Evolutionary conservation across 2,329 filamentous ascomycete genomes (phyloP).

Genomic region (Aspergillus spinulosporus): DNA sequence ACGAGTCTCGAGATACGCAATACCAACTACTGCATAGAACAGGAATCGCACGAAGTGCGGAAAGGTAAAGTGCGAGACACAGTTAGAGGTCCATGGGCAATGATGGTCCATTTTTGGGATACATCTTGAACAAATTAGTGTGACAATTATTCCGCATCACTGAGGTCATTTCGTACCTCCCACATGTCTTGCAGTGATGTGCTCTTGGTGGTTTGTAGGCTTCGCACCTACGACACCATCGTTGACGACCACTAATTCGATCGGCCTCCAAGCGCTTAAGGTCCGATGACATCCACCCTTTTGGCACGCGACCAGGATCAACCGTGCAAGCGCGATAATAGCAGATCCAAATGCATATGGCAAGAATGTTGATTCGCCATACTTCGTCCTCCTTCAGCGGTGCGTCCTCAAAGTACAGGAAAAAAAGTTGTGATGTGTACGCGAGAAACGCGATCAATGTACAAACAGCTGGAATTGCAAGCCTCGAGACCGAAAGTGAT

Average conservation of each 20-base stretch:
- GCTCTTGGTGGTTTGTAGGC: slow-evolving; percentile 62
- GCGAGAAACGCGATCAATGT: slow-evolving; percentile 59
- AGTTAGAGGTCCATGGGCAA: slow-evolving; percentile 67
- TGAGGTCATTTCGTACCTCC: slow-evolving; percentile 45
- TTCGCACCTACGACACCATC: slow-evolving; percentile 65
- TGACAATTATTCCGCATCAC: neutral
- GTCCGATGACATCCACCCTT: slow-evolving; percentile 37
- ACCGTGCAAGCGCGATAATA: slow-evolving; percentile 61
- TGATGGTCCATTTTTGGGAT: slow-evolving; percentile 68
- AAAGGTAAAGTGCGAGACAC: slow-evolving; percentile 65
- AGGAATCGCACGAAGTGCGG: slow-evolving; percentile 67
- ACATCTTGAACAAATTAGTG: slow-evolving; percentile 47
- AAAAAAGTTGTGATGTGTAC: slow-evolving; percentile 61
- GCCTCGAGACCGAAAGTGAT: slow-evolving; percentile 35
- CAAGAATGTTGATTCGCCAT: slow-evolving; percentile 57
- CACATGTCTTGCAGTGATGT: slow-evolving; percentile 66
- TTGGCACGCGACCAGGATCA: slow-evolving; percentile 58
- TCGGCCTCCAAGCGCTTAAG: slow-evolving; percentile 23
- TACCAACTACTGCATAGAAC: slow-evolving; percentile 59
- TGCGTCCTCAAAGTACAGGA: slow-evolving; percentile 54
- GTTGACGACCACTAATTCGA: slow-evolving; percentile 32
- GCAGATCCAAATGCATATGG: slow-evolving; percentile 58
- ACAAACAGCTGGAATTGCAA: slow-evolving; percentile 57
- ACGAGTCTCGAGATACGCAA: slow-evolving; percentile 57
- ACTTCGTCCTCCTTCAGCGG: slow-evolving; percentile 53